phyloP scores from a whole-genome alignment of 352 stramenopile genomes.

The Phytophthora aleatoria region DNA sequence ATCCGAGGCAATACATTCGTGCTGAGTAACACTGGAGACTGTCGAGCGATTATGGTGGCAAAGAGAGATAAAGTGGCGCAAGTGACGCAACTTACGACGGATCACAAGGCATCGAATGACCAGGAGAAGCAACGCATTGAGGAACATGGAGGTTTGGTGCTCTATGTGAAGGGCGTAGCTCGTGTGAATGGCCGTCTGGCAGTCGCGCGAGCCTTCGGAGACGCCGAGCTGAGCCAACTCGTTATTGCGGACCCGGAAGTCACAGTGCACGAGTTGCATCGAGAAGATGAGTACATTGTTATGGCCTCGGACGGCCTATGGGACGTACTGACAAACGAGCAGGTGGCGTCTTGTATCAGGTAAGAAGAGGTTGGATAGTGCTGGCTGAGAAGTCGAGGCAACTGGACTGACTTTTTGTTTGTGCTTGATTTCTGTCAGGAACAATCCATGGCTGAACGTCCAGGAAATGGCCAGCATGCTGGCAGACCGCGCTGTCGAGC shows the following conservation, averaged over 20 bases:
- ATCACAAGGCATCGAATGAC: conserved; percentile 78
- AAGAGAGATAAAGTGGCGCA: conserved; percentile 27
- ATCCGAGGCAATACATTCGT: conserved; percentile 52
- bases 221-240: conserved; percentile 61
- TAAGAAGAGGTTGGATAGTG: conserved; percentile 26
- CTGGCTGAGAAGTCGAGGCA: conserved; percentile 3
- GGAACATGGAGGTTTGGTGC: conserved; percentile 65
- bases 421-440: conserved; percentile 34
- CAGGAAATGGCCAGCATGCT: conserved; percentile 69
- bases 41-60: conserved; percentile 65
- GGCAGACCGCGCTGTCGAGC: conserved; percentile 65
- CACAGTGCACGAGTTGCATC: conserved; percentile 48
- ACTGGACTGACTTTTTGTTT: conserved; percentile 15
- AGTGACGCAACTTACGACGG: conserved; percentile 60
- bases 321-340: conserved; percentile 76
- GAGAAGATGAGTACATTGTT: conserved; percentile 77
- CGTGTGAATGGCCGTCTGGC: conserved; percentile 75
- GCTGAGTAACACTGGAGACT: conserved; percentile 84
- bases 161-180: conserved; percentile 76
- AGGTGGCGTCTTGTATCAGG: conserved; percentile 64
- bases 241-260: conserved; percentile 73
- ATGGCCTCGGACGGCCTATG: conserved; percentile 79
- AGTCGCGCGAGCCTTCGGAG: conserved; percentile 72
- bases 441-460: conserved; percentile 67
- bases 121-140: conserved; percentile 74